phyloP scores from a whole-genome alignment of 495 filamentous ascomycete species.

The Delitschia confertaspora region DNA sequence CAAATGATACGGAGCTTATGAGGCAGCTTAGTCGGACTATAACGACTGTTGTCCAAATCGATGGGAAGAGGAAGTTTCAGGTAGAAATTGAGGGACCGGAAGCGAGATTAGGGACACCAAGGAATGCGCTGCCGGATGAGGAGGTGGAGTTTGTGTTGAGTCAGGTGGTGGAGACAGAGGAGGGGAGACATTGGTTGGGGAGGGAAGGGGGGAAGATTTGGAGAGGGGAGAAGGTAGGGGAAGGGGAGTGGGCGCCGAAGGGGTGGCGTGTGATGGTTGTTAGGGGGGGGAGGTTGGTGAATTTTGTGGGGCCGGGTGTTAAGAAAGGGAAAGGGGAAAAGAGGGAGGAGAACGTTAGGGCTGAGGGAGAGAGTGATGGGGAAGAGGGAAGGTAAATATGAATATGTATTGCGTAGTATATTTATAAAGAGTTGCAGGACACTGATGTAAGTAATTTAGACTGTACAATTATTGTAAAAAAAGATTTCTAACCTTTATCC shows the following conservation, averaged over 20 bases:
- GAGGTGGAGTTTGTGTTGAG: conserved; percentile 49
- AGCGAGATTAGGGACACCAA: neutral
- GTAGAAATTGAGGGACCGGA: conserved; percentile 45
- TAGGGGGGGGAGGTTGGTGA: conserved; percentile 45
- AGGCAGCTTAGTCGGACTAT: conserved; percentile 27
- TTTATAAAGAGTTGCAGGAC: neutral
- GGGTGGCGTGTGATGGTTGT: conserved; percentile 45
- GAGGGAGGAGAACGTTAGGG: neutral
- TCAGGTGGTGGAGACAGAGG: conserved; percentile 41
- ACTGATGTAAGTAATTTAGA: no score
- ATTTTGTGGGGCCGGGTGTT: conserved; percentile 43
- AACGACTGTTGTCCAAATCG: conserved; percentile 60
- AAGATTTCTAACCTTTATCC: no score
- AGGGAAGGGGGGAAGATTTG: conserved; percentile 27
- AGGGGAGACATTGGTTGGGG: conserved; percentile 42
- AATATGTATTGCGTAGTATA: neutral
- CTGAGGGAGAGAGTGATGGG: neutral
- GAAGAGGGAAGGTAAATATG: neutral
- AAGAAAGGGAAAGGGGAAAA: conserved; percentile 5
- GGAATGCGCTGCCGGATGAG: neutral
- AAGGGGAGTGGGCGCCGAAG: conserved; percentile 6
- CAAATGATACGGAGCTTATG: conserved; percentile 11
- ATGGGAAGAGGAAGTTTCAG: conserved; percentile 62
- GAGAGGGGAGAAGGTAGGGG: conserved; percentile 8
- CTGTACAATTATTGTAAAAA: no score